Evolutionary conservation across 345 rosid species (phyloP), one percentile per base, ranked within the genome.

Genomic region (Eutrema japonicum): DNA sequence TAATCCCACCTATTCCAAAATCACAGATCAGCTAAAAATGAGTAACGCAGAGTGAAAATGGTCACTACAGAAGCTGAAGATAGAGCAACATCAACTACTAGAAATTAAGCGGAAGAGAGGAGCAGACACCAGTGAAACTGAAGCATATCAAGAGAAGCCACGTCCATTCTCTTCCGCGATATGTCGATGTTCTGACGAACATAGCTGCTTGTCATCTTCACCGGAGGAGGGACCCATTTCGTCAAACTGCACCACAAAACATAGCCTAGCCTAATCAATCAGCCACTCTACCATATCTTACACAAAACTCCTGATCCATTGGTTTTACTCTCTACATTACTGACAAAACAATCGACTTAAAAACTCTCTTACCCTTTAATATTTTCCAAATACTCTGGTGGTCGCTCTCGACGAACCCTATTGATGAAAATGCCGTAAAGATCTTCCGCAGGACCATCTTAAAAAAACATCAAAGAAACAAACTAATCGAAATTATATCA

Each of bases 171-270:
- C 88, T 87, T 91, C 62, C 90, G 66, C 5, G 97, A 93, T 49
- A 91, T 82, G 50, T 93, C 74, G 8, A 91, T 89, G 81, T 72
- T 92, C 64, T 85, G 88, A 56, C 80, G 82, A 41, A 89, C 95
- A 72, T 66, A 89, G 78, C 84, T 81, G 74, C 96, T 84, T 4
- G 93, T 89, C 97, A 93, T 93, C 89, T 91, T 93, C 57, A 93
- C 85, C 0, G 98, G 98, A 42, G 98, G 94, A 32, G 97, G 98
- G 9, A 89, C 98, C 98, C 98, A 93, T 84, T 93, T 91, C 26
- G 98, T 91, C 68, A 91, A 96, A 64, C 98, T 91, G 88, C 83
- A 86, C 60, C 41, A 72, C 9, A 2, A 14, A 49, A 35, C 7
- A 35, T 5, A 62, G 1, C 35, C 22, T 5, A 62, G 1, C 35